Conservation (phyloP, 805 yeast genomes). For the Wickerhamiella bombiphila region DNA sequence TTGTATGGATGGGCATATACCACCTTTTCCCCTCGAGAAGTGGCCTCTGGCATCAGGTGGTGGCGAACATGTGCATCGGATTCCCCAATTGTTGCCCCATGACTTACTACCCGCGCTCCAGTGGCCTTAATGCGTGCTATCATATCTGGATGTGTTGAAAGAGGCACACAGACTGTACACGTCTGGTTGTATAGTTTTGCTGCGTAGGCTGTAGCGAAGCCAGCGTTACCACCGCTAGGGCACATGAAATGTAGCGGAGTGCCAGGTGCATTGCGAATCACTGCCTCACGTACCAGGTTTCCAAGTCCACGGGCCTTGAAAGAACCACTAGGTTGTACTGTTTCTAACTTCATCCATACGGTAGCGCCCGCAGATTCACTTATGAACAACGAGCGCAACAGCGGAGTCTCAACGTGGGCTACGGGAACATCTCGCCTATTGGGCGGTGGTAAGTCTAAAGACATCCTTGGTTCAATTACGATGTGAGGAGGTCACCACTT, state of each 20-base stretch:
- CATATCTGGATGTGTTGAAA: conserved; percentile 32
- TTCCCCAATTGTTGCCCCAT: conserved; percentile 68
- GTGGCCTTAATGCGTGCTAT: conserved; percentile 30
- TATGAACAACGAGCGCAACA: conserved; percentile 55
- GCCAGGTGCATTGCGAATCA: conserved; percentile 28
- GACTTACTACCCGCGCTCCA: conserved; percentile 40
- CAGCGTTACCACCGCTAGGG: conserved; percentile 94
- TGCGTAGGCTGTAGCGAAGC: conserved; percentile 91
- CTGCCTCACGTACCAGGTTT: conserved; percentile 53
- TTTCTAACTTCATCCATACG: conserved; percentile 70
- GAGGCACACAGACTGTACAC: conserved; percentile 50
- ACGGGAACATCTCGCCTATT: too few species aligned
- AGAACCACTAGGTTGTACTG: conserved; percentile 77
- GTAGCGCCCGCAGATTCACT: conserved; percentile 59
- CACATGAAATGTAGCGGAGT: conserved; percentile 41
- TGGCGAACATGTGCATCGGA: conserved; percentile 62
- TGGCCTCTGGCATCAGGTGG: conserved; percentile 48
- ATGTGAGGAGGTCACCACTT: too few species aligned
- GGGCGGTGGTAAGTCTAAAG: too few species aligned
- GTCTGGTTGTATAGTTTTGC: conserved; percentile 49
- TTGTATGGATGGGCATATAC: conserved; percentile 86
- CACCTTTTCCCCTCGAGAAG: conserved; percentile 33
- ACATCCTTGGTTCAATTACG: too few species aligned
- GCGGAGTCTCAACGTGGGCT: conserved; percentile 46
- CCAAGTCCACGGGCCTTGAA: conserved; percentile 91